Percentiles rank a stretch among this genome's conserved stretches.
phyloP scores from a whole-genome alignment of 306 rosid species.

The Corylus americana region DNA sequence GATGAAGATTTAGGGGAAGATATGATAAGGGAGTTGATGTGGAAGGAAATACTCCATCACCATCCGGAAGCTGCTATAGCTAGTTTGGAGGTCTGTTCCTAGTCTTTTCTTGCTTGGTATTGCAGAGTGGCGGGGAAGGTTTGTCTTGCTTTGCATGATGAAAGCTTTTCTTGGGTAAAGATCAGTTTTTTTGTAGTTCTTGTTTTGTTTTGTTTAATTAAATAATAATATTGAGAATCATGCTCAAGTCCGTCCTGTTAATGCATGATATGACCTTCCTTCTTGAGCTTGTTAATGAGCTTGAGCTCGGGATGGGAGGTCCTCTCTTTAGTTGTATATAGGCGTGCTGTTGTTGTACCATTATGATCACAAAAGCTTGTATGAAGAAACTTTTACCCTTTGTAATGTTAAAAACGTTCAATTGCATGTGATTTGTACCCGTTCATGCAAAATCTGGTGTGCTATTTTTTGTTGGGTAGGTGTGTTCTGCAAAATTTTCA shows the following conservation, averaged over 20 bases:
- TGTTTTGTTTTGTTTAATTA: constrained; percentile 21
- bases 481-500: not conserved
- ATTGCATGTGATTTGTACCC: not conserved
- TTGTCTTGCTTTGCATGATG: constrained; percentile 45
- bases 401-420: not conserved
- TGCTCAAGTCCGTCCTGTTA: constrained; percentile 33
- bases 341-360: constrained; percentile 34
- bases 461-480: not conserved
- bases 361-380: constrained; percentile 19
- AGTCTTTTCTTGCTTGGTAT: constrained; percentile 23
- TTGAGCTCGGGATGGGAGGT: constrained; percentile 34
- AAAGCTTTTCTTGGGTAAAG: constrained; percentile 6
- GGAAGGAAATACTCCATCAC: constrained; percentile 84
- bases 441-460: not conserved
- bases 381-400: constrained; percentile 16
- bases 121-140: constrained; percentile 30
- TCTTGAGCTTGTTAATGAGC: constrained; percentile 31
- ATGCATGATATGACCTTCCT: constrained; percentile 33
- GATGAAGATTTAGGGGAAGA: constrained; percentile 93
- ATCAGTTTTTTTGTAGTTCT: constrained; percentile 23
- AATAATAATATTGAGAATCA: constrained; percentile 33
- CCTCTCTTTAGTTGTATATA: constrained; percentile 45
- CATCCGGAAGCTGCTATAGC: constrained; percentile 64
- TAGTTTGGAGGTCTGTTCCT: constrained; percentile 42
- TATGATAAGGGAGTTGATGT: constrained; percentile 97